Conservation (phyloP, 2,329 filamentous ascomycete genomes). For the Peltaster fructicola region DNA sequence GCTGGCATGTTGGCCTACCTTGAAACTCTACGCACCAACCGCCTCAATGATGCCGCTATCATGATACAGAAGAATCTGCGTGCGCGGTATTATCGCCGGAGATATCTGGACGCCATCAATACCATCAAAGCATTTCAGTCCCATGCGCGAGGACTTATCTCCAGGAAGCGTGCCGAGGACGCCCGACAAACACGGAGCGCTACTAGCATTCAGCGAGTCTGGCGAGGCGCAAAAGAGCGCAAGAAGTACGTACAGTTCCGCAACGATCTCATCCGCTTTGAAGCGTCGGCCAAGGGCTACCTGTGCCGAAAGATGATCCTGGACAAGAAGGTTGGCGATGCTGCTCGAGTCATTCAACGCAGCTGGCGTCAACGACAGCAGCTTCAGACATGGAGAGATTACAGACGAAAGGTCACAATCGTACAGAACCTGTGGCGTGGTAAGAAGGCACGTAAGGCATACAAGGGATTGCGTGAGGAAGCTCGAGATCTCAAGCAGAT, state of each 20-base stretch:
- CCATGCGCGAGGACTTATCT: constrained; percentile 56
- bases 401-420: constrained; percentile 74
- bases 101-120: constrained; percentile 71
- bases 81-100: constrained; percentile 85
- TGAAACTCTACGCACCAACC: constrained; percentile 78
- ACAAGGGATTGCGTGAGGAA: constrained; percentile 86
- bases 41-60: constrained; percentile 82
- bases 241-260: constrained; percentile 64
- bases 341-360: constrained; percentile 76
- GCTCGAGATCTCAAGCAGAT: constrained; percentile 98
- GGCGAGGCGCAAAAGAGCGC: constrained; percentile 81
- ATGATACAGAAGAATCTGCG: constrained; percentile 98
- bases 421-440: constrained; percentile 90
- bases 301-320: constrained; percentile 79
- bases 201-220: constrained; percentile 86
- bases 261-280: constrained; percentile 69
- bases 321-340: constrained; percentile 85
- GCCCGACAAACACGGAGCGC: constrained; percentile 70
- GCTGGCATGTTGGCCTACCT: constrained; percentile 97
- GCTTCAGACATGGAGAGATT: constrained; percentile 66
- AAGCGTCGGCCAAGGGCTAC: constrained; percentile 83
- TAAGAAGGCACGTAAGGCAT: constrained; percentile 58
- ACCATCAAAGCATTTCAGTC: constrained; percentile 70
- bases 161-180: constrained; percentile 62
- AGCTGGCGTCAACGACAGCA: constrained; percentile 71